Conservation (phyloP, 2,329 filamentous ascomycete species). For the Fusarium oligoseptatum region DNA sequence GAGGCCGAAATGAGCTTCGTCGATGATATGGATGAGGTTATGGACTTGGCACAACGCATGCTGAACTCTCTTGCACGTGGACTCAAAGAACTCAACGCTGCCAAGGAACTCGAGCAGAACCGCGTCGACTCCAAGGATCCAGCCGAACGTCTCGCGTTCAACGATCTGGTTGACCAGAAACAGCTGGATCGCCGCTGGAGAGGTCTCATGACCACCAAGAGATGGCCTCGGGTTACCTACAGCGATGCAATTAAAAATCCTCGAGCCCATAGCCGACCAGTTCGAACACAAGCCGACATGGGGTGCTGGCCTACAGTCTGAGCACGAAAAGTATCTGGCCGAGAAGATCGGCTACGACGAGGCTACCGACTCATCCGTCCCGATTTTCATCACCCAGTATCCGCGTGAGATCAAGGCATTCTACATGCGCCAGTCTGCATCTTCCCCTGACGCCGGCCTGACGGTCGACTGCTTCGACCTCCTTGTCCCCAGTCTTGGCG, state of each 20-base stretch:
- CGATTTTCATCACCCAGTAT: slow-evolving; percentile 94
- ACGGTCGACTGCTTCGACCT: slow-evolving; percentile 94
- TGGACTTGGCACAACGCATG: slow-evolving; percentile 85
- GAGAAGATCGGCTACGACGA: slow-evolving; percentile 67
- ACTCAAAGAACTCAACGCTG: slow-evolving; percentile 57
- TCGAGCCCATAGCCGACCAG: slow-evolving; percentile 70
- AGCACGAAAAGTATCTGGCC: slow-evolving; percentile 93
- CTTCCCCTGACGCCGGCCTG: slow-evolving; percentile 47
- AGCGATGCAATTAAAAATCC: slow-evolving; percentile 78
- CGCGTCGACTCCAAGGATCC: slow-evolving; percentile 53
- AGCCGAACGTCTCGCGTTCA: slow-evolving; percentile 58
- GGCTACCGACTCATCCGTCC: slow-evolving; percentile 65
- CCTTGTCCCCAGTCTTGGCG: slow-evolving; percentile 85
- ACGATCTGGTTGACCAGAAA: slow-evolving; percentile 57
- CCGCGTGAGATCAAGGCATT: slow-evolving; percentile 92
- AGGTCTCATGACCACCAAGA: slow-evolving; percentile 65
- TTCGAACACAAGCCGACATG: slow-evolving; percentile 80
- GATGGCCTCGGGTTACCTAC: slow-evolving; percentile 89
- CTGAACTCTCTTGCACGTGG: slow-evolving; percentile 66
- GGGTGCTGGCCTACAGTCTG: slow-evolving; percentile 83
- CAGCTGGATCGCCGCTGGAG: slow-evolving; percentile 79
- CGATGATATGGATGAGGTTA: slow-evolving; percentile 76
- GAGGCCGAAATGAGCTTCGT: slow-evolving; percentile 91
- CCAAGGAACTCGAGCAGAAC: slow-evolving; percentile 58
- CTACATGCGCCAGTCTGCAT: slow-evolving; percentile 67